These are phyloP conservation scores for Hortaea werneckii DNA, from an alignment of 2,329 filamentous ascomycete genomes.

Conservation along the genomic window DNA sequence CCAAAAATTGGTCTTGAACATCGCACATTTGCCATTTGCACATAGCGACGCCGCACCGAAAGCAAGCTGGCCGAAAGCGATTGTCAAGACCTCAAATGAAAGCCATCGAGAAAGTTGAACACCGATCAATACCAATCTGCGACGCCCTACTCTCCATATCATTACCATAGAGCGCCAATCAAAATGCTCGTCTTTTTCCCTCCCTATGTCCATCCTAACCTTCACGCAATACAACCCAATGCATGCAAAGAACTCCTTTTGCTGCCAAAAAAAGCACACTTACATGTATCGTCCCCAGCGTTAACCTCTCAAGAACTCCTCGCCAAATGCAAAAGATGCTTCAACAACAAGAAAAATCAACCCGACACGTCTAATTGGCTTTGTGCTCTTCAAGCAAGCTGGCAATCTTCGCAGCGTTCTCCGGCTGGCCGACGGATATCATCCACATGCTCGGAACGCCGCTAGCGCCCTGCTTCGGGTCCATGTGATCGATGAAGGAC, in stretches of 20 bases:
- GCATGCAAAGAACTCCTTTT: not conserved
- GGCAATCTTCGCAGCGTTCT: constrained; percentile 41
- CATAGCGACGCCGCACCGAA: not conserved
- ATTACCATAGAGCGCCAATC: not conserved
- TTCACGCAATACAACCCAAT: too few relatives aligned
- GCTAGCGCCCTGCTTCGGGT: constrained; percentile 34
- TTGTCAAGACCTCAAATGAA: not conserved
- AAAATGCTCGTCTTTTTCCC: not conserved
- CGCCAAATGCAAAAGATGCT: constrained; percentile 1
- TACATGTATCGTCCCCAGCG: not conserved
- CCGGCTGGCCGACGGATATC: constrained; percentile 54
- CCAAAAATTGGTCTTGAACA: not conserved
- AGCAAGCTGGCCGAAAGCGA: constrained; percentile 1
- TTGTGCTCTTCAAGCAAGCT: constrained; percentile 38
- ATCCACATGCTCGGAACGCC: constrained; percentile 60
- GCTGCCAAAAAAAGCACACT: not conserved
- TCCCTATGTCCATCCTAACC: not conserved
- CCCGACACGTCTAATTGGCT: not conserved
- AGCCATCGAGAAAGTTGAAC: not conserved
- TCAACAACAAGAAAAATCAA: too few relatives aligned
- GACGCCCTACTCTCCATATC: not conserved
- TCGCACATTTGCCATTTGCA: constrained; percentile 3
- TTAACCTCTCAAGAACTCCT: not conserved
- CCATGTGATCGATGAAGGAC: constrained; percentile 14
- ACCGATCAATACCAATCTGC: not conserved